A percentile compares a stretch with the other conserved stretches of the same genome.
These are phyloP conservation scores for Eucalyptus paniculata DNA, from an alignment of 345 rosid genomes.

Conservation along the genomic window DNA sequence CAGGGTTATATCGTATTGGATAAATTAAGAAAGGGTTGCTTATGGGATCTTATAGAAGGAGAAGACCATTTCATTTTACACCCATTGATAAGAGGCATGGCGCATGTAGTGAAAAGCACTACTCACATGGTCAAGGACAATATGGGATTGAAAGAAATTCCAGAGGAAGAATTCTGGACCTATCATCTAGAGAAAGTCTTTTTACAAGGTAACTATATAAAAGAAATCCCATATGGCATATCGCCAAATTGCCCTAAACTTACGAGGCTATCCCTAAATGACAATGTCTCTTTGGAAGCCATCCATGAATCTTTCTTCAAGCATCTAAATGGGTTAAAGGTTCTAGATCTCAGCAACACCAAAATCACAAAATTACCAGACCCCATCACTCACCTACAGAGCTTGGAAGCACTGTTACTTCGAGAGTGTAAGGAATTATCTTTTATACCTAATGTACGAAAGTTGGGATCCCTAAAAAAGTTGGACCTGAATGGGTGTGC, in stretches of 20 bases:
- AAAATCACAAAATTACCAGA: not conserved
- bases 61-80: not conserved
- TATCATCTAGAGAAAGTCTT: not conserved
- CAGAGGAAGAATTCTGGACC: not conserved
- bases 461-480: not conserved
- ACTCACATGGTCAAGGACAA: not conserved
- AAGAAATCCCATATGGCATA: not conserved
- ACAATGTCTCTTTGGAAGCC: not conserved
- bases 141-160: not conserved
- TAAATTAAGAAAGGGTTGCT: not conserved
- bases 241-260: not conserved
- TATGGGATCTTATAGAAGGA: not conserved
- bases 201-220: not conserved
- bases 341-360: not conserved
- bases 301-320: not conserved
- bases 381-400: not conserved
- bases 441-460: not conserved
- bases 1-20: not conserved
- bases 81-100: slow-evolving; percentile 7
- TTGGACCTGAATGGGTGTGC: not conserved
- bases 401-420: not conserved
- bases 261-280: not conserved
- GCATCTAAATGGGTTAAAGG: not conserved
- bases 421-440: rapidly evolving
- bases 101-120: not conserved